Conservation (phyloP, 169 alveolate species). For the Cyclospora cayetanensis region DNA sequence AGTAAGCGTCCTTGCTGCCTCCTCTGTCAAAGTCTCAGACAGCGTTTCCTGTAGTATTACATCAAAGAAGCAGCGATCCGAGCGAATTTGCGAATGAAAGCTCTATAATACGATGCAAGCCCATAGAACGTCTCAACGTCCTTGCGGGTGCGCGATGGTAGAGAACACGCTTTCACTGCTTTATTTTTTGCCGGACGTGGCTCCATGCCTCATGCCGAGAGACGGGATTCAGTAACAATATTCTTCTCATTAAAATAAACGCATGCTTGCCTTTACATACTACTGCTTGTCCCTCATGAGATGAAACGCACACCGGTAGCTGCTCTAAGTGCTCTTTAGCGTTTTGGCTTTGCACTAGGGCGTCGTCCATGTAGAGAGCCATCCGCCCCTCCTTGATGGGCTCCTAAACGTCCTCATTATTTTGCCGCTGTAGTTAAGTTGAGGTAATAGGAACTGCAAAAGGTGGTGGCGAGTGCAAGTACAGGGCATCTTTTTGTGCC, state of each 20-base stretch:
- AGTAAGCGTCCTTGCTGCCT: no score
- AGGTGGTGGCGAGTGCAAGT: background rate
- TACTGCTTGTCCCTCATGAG: background rate
- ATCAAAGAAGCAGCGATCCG: background rate
- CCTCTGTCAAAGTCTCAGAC: background rate
- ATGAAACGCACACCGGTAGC: background rate
- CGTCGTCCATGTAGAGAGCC: background rate
- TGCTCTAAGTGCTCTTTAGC: background rate
- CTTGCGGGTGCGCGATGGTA: background rate
- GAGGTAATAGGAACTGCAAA: background rate
- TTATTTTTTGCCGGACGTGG: background rate
- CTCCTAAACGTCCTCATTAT: background rate
- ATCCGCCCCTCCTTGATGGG: background rate
- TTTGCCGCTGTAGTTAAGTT: background rate
- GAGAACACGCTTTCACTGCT: background rate
- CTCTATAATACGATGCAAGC: background rate
- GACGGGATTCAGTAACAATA: background rate
- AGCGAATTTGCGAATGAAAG: background rate
- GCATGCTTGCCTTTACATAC: background rate
- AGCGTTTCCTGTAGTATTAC: background rate
- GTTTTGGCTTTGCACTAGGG: background rate
- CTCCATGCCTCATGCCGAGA: background rate
- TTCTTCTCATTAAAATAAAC: background rate
- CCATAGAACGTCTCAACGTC: background rate
- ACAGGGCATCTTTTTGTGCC: background rate